Conservation (phyloP, 176 grass and related monocot genomes). For the Tillandsia fasciculata region DNA sequence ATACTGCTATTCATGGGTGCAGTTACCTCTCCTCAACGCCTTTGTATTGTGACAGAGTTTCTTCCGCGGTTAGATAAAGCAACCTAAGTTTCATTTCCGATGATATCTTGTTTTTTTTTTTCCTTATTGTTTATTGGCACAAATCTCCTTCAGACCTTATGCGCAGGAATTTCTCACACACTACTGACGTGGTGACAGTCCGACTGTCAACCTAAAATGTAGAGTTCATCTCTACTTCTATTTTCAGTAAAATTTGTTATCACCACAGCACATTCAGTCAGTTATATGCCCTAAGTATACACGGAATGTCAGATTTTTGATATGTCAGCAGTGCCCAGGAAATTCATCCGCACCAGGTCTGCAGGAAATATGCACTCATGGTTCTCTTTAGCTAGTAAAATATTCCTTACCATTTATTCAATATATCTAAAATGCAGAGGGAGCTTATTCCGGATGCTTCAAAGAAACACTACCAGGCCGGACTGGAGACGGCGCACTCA, state of each 20-base stretch:
- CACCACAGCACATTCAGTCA: too few relatives aligned
- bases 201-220: too few relatives aligned
- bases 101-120: not conserved
- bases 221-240: too few relatives aligned
- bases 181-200: too few relatives aligned
- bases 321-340: too few relatives aligned
- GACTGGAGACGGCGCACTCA: slow-evolving; percentile 81
- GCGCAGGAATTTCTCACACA: too few relatives aligned
- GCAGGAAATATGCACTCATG: too few relatives aligned
- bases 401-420: not conserved
- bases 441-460: slow-evolving; percentile 89
- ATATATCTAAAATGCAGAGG: slow-evolving; percentile 52
- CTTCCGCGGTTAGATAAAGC: slow-evolving; percentile 55
- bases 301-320: too few relatives aligned
- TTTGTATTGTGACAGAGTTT: slow-evolving; percentile 96
- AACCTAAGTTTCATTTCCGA: not conserved
- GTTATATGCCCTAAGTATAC: too few relatives aligned
- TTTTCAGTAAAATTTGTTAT: too few relatives aligned
- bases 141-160: too few relatives aligned
- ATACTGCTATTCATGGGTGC: slow-evolving; percentile 98
- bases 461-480: slow-evolving; percentile 61
- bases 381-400: not conserved
- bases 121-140: not conserved
- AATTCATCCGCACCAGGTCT: too few relatives aligned
- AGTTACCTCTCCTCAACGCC: slow-evolving; percentile 85